Evolutionary conservation across 352 stramenopile genomes (phyloP).

Genomic region (Phytophthora hybrid): DNA sequence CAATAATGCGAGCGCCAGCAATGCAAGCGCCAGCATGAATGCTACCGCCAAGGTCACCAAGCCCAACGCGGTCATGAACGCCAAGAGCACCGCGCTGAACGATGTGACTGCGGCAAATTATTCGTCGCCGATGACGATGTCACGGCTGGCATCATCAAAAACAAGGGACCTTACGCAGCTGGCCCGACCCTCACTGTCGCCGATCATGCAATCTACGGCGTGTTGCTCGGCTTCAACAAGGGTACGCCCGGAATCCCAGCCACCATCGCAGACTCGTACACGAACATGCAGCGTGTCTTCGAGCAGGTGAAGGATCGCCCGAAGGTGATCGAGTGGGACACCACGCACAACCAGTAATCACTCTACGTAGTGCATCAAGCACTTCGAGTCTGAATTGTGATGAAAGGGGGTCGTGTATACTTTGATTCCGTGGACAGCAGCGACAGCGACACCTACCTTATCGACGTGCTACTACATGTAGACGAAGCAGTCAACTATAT

Average conservation of each 20-base stretch:
- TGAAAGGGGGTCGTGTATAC: slow-evolving; percentile 1
- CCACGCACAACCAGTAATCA: slow-evolving; percentile 40
- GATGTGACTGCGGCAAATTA: too few species aligned
- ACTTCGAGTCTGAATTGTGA: not conserved
- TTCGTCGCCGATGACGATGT: too few species aligned
- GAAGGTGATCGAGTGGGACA: slow-evolving; percentile 67
- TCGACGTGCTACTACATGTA: too few species aligned
- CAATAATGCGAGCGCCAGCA: too few species aligned
- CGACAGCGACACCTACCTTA: not conserved
- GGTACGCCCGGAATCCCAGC: slow-evolving; percentile 37
- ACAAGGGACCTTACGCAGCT: slow-evolving; percentile 47
- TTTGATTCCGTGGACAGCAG: not conserved
- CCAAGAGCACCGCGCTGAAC: too few species aligned
- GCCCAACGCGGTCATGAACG: too few species aligned
- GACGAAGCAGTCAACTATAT: not conserved
- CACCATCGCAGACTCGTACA: slow-evolving; percentile 45
- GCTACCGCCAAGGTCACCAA: too few species aligned
- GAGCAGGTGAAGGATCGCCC: slow-evolving; percentile 51
- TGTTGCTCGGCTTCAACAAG: slow-evolving; percentile 49
- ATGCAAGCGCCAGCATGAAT: too few species aligned
- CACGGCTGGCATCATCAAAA: slow-evolving; percentile 52
- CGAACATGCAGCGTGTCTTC: slow-evolving; percentile 48
- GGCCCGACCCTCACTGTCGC: slow-evolving; percentile 53
- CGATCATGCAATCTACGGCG: slow-evolving; percentile 57
- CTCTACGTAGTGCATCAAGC: not conserved